Evolutionary conservation across 495 filamentous ascomycete species (phyloP).

Genomic region (Aspergillus indologenus): DNA sequence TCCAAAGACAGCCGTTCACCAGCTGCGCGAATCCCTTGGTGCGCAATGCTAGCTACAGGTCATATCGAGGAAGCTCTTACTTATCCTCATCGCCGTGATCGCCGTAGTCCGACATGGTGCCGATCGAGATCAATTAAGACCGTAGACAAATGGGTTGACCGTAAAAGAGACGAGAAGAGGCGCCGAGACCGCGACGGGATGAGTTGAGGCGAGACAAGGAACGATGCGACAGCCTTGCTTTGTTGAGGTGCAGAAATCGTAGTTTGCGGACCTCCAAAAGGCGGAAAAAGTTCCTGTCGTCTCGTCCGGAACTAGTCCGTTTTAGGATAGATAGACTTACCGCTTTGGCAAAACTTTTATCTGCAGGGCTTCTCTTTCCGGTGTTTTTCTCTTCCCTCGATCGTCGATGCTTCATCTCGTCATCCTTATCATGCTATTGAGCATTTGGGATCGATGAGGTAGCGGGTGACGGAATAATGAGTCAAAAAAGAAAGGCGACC

Average conservation of each 20-base stretch:
- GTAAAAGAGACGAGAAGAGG: conserved; percentile 23
- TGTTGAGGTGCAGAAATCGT: conserved; percentile 19
- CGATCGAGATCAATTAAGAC: conserved; percentile 10
- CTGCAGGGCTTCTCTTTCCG: not conserved
- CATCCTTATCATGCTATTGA: not conserved
- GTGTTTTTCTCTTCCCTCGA: conserved; percentile 1
- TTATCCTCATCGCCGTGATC: conserved; percentile 62
- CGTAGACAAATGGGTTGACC: not conserved
- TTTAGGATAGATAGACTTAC: conserved; percentile 24
- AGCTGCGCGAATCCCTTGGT: not conserved
- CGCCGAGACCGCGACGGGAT: conserved; percentile 12
- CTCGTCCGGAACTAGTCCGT: conserved; percentile 27
- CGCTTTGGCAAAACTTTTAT: conserved; percentile 42
- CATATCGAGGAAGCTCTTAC: conserved; percentile 28
- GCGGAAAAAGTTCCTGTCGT: conserved; percentile 39
- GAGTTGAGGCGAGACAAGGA: conserved; percentile 14
- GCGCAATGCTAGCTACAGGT: not conserved
- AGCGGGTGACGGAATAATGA: conserved; percentile 17
- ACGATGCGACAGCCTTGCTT: conserved; percentile 16
- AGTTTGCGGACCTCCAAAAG: conserved; percentile 27
- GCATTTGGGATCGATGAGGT: not conserved
- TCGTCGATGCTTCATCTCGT: conserved; percentile 3
- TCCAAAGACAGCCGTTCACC: conserved; percentile 1
- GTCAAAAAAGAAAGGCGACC: conserved; percentile 32
- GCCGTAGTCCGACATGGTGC: conserved; percentile 83